Evolutionary conservation across 345 rosid genomes (phyloP), one percentile per base, ranked within the genome.

Genomic region (Corchorus olitorius): DNA sequence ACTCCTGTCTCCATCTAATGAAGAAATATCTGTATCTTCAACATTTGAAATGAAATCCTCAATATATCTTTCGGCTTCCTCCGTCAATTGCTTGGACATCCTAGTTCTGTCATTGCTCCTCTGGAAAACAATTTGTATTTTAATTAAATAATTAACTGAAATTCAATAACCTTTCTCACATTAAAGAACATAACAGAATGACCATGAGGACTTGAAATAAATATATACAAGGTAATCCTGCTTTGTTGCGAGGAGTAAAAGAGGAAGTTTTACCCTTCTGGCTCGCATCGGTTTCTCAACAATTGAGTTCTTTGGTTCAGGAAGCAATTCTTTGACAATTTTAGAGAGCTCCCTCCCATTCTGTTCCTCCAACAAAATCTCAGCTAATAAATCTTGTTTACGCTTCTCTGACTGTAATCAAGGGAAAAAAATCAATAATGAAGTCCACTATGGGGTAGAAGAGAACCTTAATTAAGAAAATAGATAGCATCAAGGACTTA

Each of bases 11-110:
- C 97, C 99, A 63, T 96, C 99, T 48, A 96, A 55, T 5, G 99
- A 96, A 60, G 98, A 96, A 59, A 96, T 89, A 82, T 96, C 99
- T 0, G 97, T 92, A 81, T 96, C 98, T 82, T 96, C 98, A 65
- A 96, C 86, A 81, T 87, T 96, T 3, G 88, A 92, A 78, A 96
- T 88, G 87, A 96, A 93, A 70, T 93, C 97, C 79, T 92, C 94
- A 5, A 96, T 85, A 81, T 85, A 93, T 82, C 88, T 91, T 79
- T 92, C 98, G 16, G 98, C 99, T 78, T 93, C 98, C 59, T 92
- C 97, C 16, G 93, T 89, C 82, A 96, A 88, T 64, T 88, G 74
- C 86, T 72, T 83, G 62, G 97, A 89, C 94, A 86, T 86, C 82
- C 92, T 89, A 59, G 77, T 88, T 80, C 88, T 89, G 84, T 92